Conservation (phyloP, 1,284 basidiomycete genomes). For the Takashimella tepidaria region DNA sequence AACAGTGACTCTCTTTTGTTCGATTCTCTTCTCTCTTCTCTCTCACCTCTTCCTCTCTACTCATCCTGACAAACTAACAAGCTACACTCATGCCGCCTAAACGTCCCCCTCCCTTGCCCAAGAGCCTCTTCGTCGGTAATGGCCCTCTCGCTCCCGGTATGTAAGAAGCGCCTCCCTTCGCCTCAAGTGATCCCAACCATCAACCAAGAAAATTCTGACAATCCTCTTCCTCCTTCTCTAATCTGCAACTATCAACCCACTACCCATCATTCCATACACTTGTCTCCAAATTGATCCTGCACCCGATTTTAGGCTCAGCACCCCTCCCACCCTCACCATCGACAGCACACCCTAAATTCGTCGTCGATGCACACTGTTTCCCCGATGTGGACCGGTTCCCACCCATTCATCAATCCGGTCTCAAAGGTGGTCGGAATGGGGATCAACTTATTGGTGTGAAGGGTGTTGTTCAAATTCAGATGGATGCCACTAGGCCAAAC, state of each 20-base stretch:
- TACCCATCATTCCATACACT: no score
- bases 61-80: no score
- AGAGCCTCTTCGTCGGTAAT: slow-evolving; percentile 28
- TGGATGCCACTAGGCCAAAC: slow-evolving; percentile 13
- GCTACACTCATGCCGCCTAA: slow-evolving; percentile 29
- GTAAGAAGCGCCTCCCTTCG: not conserved
- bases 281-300: not conserved
- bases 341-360: slow-evolving; percentile 33
- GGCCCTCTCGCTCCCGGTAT: slow-evolving; percentile 40
- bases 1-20: not conserved
- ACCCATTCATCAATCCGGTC: slow-evolving; percentile 9
- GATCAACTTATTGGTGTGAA: slow-evolving; percentile 6
- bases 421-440: not conserved
- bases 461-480: slow-evolving; percentile 26
- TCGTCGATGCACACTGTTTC: slow-evolving; percentile 39
- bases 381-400: slow-evolving; percentile 13
- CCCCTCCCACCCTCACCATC: slow-evolving; percentile 33
- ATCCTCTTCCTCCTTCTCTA: not conserved
- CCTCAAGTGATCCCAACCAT: not conserved
- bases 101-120: slow-evolving; percentile 37
- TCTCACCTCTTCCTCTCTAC: not conserved
- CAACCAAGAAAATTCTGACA: not conserved
- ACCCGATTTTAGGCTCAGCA: slow-evolving; percentile 21
- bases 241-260: not conserved
- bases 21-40: not conserved